Evolutionary conservation across 805 yeast genomes (phyloP), one percentile per base, ranked within the genome.

Genomic region (Cephaloascus albidus): DNA sequence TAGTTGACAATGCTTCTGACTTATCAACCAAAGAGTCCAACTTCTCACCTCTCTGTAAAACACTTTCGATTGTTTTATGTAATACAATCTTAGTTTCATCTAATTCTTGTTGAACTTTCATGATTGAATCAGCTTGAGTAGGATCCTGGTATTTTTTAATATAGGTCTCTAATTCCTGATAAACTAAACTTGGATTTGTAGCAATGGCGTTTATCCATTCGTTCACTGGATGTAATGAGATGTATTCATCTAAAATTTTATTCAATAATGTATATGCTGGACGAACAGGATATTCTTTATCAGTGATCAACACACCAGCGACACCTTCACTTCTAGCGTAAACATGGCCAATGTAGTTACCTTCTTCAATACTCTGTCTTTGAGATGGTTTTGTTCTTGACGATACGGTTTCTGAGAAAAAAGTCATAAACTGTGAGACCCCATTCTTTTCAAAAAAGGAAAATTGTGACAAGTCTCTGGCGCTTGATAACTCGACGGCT

Each of bases 81-180:
- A 93, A 70, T 33, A 89, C 96, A 51, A 90, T 86, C 69, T 93
- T 93, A 30, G 98, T 93, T 57, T 93, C 98, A 61, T 93, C 98
- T 52, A 93, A 75, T 62, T 93, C 98, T 57, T 88, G 95, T 68
- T 93, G 98, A 18, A 93, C 98, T 60, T 83, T 85, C 95, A 93
- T 82, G 45, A 93, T 79, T 10, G 96, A 83, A 59, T 93, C 99
- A 0, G 97, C 97, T 67, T 93, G 96, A 33, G 83, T 73, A 23
- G 99, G 99, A 58, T 93, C 96, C 65, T 93, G 98, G 64, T 93
- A 93, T 54, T 85, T 85, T 51, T 69, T 65, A 49, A 93, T 65
- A 57, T 88, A 88, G 19, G 63, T 65, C 26, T 79, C 84, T 52
- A 90, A 69, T 43, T 74, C 76, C 19, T 75, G 76, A 57, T 74